Evolutionary conservation across 2,329 filamentous ascomycete genomes (phyloP).

Genomic region (Phialemoniopsis sp.): DNA sequence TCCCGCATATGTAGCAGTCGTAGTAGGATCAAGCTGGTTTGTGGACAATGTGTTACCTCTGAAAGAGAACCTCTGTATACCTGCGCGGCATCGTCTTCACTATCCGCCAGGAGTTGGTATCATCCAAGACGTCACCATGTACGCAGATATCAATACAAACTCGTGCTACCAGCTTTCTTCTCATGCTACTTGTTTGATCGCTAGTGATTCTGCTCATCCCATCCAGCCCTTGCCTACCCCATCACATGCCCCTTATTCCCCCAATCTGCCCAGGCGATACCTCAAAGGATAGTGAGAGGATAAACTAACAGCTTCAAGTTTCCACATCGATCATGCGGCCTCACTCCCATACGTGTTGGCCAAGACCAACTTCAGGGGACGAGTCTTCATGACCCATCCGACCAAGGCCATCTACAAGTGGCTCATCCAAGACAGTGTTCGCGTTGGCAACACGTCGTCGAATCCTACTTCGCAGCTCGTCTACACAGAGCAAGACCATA

Average conservation of each 20-base stretch:
- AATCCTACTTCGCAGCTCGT: conserved; percentile 67
- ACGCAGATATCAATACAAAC: conserved; percentile 21
- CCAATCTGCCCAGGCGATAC: background rate
- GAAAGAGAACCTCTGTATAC: too few species aligned
- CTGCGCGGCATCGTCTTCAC: conserved; percentile 8
- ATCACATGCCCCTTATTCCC: background rate
- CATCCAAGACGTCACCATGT: conserved; percentile 5
- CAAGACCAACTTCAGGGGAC: conserved; percentile 95
- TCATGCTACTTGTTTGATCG: conserved; percentile 3
- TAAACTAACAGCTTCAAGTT: conserved; percentile 51
- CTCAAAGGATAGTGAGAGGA: too few species aligned
- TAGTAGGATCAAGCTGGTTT: conserved; percentile 6
- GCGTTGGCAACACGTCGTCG: conserved; percentile 71
- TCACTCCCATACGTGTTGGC: conserved; percentile 96
- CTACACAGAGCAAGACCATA: conserved; percentile 92
- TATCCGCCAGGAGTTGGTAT: conserved; percentile 8
- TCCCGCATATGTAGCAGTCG: conserved; percentile 7
- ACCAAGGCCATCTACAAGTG: conserved; percentile 99
- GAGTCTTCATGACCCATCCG: conserved; percentile 98
- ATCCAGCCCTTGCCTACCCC: background rate
- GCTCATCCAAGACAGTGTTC: conserved; percentile 95
- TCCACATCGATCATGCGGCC: conserved; percentile 97
- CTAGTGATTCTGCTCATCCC: conserved; percentile 3
- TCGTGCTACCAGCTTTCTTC: conserved; percentile 3
- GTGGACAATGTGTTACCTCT: conserved; percentile 1